phyloP scores from a whole-genome alignment of 2,329 filamentous ascomycete species.

The Aschersonia sp. region DNA sequence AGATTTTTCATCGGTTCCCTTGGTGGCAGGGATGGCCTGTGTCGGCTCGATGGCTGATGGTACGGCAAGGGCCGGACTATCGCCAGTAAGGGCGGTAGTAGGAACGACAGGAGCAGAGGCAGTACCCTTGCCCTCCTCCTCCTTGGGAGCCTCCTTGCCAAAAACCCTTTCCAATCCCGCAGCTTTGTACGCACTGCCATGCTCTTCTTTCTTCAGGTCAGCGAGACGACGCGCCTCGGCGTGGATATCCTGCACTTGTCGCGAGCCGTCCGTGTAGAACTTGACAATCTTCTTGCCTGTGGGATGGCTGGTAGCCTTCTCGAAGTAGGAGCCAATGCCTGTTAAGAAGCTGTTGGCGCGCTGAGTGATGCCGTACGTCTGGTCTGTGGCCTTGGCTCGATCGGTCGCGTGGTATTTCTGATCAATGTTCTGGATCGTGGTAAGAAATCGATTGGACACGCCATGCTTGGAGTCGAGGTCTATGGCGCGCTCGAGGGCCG shows the following conservation, averaged over 20 bases:
- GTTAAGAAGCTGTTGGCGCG: slow-evolving; percentile 51
- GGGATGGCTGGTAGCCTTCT: slow-evolving; percentile 77
- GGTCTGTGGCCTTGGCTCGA: slow-evolving; percentile 70
- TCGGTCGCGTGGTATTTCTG: slow-evolving; percentile 77
- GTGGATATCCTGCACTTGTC: slow-evolving; percentile 91
- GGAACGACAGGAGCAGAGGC: slow-evolving; percentile 1
- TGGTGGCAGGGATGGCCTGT: slow-evolving; percentile 8
- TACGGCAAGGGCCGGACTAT: slow-evolving; percentile 2
- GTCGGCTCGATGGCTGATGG: slow-evolving; percentile 3
- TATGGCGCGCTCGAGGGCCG: slow-evolving; percentile 68
- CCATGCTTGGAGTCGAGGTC: slow-evolving; percentile 83
- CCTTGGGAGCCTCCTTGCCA: slow-evolving; percentile 33
- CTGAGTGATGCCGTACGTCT: slow-evolving; percentile 67
- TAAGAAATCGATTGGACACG: slow-evolving; percentile 67
- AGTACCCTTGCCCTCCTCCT: slow-evolving; percentile 2
- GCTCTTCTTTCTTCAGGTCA: slow-evolving; percentile 63
- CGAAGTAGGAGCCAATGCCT: slow-evolving; percentile 78
- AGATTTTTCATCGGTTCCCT: slow-evolving; percentile 6
- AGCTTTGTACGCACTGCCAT: slow-evolving; percentile 44
- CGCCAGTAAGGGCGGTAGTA: slow-evolving; percentile 1
- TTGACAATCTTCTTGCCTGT: slow-evolving; percentile 76
- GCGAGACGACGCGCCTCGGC: slow-evolving; percentile 78
- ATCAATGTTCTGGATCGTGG: slow-evolving; percentile 64
- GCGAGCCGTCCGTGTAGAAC: slow-evolving; percentile 76
- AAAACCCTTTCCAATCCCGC: slow-evolving; percentile 43